These are phyloP conservation scores for Trichoderma polysporum DNA, from an alignment of 2,329 filamentous ascomycete species.

Conservation along the genomic window DNA sequence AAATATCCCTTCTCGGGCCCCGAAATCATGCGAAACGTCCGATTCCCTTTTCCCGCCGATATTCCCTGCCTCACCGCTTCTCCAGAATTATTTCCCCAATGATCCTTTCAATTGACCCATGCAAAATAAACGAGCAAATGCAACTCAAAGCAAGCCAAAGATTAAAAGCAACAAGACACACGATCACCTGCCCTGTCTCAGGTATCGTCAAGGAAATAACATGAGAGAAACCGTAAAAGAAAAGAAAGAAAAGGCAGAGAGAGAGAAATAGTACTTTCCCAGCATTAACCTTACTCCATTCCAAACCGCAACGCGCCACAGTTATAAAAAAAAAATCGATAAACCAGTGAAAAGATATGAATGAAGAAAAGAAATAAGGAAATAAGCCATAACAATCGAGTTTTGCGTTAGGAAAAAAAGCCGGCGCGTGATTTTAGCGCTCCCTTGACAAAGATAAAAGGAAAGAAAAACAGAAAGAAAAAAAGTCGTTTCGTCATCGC, in stretches of 20 bases:
- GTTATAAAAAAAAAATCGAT: conserved; percentile 29
- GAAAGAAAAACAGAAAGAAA: conserved; percentile 29
- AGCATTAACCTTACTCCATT: conserved; percentile 32
- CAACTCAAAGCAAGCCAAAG: conserved; percentile 20
- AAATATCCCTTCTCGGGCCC: conserved; percentile 30
- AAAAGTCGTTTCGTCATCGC: conserved; percentile 51
- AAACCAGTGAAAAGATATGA: conserved; percentile 29
- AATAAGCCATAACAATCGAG: conserved; percentile 11
- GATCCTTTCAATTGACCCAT: conserved; percentile 27
- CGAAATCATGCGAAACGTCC: conserved; percentile 30
- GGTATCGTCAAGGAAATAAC: conserved; percentile 36
- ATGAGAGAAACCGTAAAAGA: conserved; percentile 29
- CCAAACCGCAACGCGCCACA: conserved; percentile 21
- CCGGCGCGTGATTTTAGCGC: conserved; percentile 9
- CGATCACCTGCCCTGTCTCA: conserved; percentile 40
- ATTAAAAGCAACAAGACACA: conserved; percentile 26
- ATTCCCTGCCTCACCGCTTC: conserved; percentile 26
- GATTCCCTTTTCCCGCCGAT: conserved; percentile 26
- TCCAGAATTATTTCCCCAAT: conserved; percentile 30
- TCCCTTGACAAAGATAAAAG: conserved; percentile 27
- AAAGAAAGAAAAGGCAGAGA: not conserved
- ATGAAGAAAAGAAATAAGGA: not conserved
- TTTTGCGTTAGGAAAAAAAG: conserved; percentile 33
- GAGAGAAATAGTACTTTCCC: conserved; percentile 27
- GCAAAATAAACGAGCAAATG: conserved; percentile 21